These are phyloP conservation scores for Conidiobolus incongruus DNA, from an alignment of 371 early-diverging fungal genomes.

Conservation along the genomic window DNA sequence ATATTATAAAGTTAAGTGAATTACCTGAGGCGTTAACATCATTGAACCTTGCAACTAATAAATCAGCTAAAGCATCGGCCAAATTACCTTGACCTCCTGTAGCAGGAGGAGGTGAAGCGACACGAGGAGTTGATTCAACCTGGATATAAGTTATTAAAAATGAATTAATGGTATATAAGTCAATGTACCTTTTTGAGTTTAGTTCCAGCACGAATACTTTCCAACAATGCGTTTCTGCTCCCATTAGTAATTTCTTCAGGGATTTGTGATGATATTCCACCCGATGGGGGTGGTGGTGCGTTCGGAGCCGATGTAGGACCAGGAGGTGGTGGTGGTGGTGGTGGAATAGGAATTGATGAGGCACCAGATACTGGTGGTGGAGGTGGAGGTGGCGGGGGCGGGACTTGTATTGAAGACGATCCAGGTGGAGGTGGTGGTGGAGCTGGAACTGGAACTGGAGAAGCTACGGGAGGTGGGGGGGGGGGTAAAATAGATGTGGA, in stretches of 20 bases:
- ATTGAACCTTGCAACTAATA: background rate
- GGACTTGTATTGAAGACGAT: no score
- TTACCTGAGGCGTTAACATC: background rate
- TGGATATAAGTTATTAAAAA: background rate
- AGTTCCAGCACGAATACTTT: slow-evolving; percentile 1
- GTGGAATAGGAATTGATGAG: background rate
- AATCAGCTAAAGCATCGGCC: background rate
- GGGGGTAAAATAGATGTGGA: no score
- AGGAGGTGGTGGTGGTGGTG: background rate
- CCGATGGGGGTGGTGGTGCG: background rate
- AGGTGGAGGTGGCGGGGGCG: background rate
- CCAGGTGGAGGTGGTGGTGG: background rate
- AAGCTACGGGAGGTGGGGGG: no score
- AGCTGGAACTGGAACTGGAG: no score
- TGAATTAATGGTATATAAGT: no score
- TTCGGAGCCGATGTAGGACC: background rate
- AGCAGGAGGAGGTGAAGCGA: background rate
- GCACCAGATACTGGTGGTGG: background rate
- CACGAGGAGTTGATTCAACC: background rate
- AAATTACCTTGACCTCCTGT: background rate
- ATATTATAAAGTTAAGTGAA: background rate
- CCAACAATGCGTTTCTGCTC: background rate
- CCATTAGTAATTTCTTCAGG: no score
- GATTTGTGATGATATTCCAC: background rate
- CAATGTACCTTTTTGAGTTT: background rate